Conservation (phyloP, 2,329 filamentous ascomycete species). For the Aspergillus arachidicola region DNA sequence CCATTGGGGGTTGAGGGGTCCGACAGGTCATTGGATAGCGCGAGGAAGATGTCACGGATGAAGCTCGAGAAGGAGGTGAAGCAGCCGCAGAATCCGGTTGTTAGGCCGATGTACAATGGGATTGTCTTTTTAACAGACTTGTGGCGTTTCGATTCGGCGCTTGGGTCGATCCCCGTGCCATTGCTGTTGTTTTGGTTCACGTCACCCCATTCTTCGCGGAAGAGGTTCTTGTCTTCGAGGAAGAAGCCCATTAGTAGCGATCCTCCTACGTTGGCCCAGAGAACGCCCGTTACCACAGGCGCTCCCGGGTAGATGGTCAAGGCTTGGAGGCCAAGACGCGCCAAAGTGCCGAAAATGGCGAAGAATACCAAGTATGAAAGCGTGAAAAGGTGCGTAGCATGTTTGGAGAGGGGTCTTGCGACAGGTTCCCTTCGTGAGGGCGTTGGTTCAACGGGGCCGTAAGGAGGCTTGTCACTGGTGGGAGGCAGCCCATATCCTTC, state of each 20-base stretch:
- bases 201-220: conserved; percentile 66
- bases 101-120: conserved; percentile 82
- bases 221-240: conserved; percentile 74
- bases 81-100: conserved; percentile 85
- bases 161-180: conserved; percentile 37
- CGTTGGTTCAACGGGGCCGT: conserved; percentile 16
- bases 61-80: conserved; percentile 90
- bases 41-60: conserved; percentile 76
- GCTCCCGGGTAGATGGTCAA: conserved; percentile 78
- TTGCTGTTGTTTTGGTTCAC: background rate
- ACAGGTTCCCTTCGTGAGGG: conserved; percentile 15
- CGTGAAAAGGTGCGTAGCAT: conserved; percentile 66
- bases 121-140: conserved; percentile 77
- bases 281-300: conserved; percentile 70
- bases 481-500: conserved; percentile 26
- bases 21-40: conserved; percentile 72
- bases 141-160: conserved; percentile 53
- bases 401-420: conserved; percentile 46
- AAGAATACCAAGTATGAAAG: conserved; percentile 84
- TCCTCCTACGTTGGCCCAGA: conserved; percentile 89
- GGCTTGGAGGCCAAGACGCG: conserved; percentile 76
- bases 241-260: conserved; percentile 85
- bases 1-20: conserved; percentile 59
- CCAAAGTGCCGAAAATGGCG: conserved; percentile 79
- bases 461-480: conserved; percentile 18